Evolutionary conservation across 805 yeast species (phyloP), one percentile per base, ranked within the genome.

Genomic region (Blastobotrys parvus): DNA sequence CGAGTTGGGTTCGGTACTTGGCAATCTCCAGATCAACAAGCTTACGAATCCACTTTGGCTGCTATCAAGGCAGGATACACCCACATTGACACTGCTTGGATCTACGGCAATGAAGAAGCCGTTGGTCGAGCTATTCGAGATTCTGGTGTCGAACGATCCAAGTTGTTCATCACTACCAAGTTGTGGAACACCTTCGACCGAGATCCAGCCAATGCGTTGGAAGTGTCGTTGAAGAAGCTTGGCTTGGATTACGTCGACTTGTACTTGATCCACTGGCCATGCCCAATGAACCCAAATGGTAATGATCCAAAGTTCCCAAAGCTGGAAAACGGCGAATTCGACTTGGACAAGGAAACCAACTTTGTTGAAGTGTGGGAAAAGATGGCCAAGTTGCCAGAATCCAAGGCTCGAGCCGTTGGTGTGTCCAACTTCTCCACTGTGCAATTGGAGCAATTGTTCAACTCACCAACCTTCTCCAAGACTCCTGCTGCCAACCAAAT

Each of bases 401-500:
- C 86, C 7, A 59, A 66, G 37, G 76, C 81, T 42, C 73, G 70
- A 53, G 69, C 83, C 10, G 77, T 85, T 43, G 95, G 94, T 38
- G 89, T 85, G n/a, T 83, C 94, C 6, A 83, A 83, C 63, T 84
- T 71, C 54, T 85, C 86, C 38, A 56, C 61, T n/a, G 63, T 60
- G 3, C 86, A 79, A 57, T 58, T 84, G 18, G 71, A 78, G 45
- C 82, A 81, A 57, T 62, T 84, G 35, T 64, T 81, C 35, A 70
- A 71, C 2, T n/a, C n/a, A n/a, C n/a, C n/a, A n/a, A 76, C 56
- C 13, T 56, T 60, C 37, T 48, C 47, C 38, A 49, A 54, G 37
- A 69, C 67, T 49, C 87, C 94, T 0, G 86, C 77, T 2, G 79
- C 80, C 32, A 80, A 84, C 57, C 92, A 85, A 57, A 71, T 84